These are phyloP conservation scores for Neurospora intermedia DNA, from an alignment of 495 filamentous ascomycete species.

Conservation along the genomic window DNA sequence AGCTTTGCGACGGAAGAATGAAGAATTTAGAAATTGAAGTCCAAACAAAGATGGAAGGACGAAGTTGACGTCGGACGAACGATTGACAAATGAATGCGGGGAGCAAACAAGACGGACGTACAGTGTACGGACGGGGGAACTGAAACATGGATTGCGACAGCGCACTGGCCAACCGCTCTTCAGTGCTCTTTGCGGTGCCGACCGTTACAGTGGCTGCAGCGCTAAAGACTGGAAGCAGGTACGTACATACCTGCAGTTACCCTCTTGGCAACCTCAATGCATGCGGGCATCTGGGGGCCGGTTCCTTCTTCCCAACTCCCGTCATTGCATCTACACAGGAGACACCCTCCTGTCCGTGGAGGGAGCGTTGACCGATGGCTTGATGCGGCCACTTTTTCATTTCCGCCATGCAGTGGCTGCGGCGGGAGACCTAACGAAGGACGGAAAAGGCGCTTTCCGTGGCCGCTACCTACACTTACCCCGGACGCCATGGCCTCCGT, in stretches of 20 bases:
- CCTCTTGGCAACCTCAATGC: no score
- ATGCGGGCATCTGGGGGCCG: not conserved
- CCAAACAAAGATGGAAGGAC: not conserved
- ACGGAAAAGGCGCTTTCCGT: not conserved
- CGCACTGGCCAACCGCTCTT: not conserved
- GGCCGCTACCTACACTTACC: not conserved
- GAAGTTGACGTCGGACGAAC: not conserved
- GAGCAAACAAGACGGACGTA: no score
- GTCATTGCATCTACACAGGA: not conserved
- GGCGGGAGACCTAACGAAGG: not conserved
- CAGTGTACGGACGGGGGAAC: no score
- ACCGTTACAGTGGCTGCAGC: not conserved
- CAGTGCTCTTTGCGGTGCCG: not conserved
- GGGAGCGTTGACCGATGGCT: not conserved
- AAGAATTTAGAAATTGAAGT: not conserved
- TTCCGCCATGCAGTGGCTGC: not conserved
- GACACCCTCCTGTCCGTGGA: not conserved
- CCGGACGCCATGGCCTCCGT: not conserved
- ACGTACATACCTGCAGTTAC: not conserved
- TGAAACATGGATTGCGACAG: not conserved
- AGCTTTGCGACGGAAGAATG: not conserved
- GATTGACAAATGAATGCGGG: not conserved
- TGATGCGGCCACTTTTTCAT: not conserved
- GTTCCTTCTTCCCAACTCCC: not conserved
- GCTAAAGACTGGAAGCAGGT: not conserved